phyloP scores from a whole-genome alignment of 345 rosid species.

The Nasturtium officinale region DNA sequence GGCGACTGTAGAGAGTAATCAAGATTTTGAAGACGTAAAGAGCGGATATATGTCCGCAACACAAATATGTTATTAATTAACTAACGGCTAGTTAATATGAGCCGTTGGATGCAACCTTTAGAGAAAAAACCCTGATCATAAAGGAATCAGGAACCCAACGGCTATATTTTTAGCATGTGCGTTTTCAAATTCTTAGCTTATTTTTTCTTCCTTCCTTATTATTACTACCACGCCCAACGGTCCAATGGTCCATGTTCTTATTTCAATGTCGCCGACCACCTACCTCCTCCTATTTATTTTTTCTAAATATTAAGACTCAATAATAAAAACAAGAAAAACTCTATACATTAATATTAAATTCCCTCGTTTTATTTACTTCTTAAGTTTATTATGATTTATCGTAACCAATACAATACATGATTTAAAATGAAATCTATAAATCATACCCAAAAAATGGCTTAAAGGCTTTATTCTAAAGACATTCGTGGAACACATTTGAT shows the following conservation, averaged over 20 bases:
- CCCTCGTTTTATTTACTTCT: background rate
- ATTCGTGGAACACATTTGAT: too few species aligned
- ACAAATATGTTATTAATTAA: constrained; percentile 34
- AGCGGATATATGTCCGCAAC: constrained; percentile 68
- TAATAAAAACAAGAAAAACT: background rate
- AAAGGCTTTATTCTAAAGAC: too few species aligned
- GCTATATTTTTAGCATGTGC: constrained; percentile 50
- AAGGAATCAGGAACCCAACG: constrained; percentile 44
- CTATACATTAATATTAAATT: background rate
- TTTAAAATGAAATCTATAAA: too few species aligned
- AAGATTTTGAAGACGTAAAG: constrained; percentile 45
- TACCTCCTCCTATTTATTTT: constrained; percentile 7
- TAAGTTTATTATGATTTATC: background rate
- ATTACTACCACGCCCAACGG: constrained; percentile 11
- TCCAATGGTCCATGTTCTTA: constrained; percentile 18
- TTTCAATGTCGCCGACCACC: constrained; percentile 35
- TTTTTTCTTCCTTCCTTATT: constrained; percentile 26
- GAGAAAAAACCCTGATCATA: constrained; percentile 25
- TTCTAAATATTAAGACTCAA: too few species aligned
- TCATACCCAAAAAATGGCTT: background rate
- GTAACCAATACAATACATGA: background rate
- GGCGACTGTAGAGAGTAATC: background rate
- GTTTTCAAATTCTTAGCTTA: constrained; percentile 37
- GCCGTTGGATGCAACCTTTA: constrained; percentile 57
- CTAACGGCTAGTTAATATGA: constrained; percentile 70